Evolutionary conservation across 371 early-diverging fungal species (phyloP).

Genomic region (Vairimorpha apis): DNA sequence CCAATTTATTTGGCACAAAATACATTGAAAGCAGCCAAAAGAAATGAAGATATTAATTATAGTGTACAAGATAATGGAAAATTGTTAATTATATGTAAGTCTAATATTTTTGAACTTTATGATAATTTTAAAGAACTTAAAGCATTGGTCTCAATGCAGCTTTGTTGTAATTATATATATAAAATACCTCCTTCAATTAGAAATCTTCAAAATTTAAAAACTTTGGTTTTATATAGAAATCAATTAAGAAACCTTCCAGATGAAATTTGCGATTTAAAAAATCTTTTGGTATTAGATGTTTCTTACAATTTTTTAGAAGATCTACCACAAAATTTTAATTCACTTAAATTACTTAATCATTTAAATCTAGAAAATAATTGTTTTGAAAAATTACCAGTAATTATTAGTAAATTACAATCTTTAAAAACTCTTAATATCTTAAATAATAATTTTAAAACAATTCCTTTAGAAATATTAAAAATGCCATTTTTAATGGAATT

Average conservation of each 20-base stretch:
- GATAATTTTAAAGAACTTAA: slow-evolving; percentile 37
- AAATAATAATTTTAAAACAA: slow-evolving; percentile 64
- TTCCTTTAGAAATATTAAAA: slow-evolving; percentile 66
- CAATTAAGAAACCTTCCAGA: slow-evolving; percentile 65
- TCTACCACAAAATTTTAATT: slow-evolving; percentile 67
- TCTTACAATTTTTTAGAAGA: slow-evolving; percentile 66
- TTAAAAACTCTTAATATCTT: slow-evolving; percentile 49
- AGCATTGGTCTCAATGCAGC: slow-evolving; percentile 48
- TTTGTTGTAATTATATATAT: slow-evolving; percentile 62
- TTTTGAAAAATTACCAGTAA: slow-evolving; percentile 48
- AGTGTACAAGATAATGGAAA: slow-evolving; percentile 10
- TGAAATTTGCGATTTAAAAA: slow-evolving; percentile 67
- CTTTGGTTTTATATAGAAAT: slow-evolving; percentile 61
- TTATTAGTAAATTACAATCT: slow-evolving; percentile 48
- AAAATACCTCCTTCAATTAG: slow-evolving; percentile 57
- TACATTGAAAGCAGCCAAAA: neutral
- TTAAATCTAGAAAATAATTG: slow-evolving; percentile 66
- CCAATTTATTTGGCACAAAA: neutral
- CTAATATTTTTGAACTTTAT: slow-evolving; percentile 46
- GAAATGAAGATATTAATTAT: neutral
- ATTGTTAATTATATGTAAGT: slow-evolving; percentile 58
- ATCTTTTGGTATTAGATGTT: slow-evolving; percentile 69
- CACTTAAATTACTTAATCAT: slow-evolving; percentile 65
- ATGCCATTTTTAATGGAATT: slow-evolving; percentile 54
- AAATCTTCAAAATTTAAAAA: slow-evolving; percentile 44